Conservation (phyloP, 371 early-diverging fungal species). For the Mucor racemosus region DNA sequence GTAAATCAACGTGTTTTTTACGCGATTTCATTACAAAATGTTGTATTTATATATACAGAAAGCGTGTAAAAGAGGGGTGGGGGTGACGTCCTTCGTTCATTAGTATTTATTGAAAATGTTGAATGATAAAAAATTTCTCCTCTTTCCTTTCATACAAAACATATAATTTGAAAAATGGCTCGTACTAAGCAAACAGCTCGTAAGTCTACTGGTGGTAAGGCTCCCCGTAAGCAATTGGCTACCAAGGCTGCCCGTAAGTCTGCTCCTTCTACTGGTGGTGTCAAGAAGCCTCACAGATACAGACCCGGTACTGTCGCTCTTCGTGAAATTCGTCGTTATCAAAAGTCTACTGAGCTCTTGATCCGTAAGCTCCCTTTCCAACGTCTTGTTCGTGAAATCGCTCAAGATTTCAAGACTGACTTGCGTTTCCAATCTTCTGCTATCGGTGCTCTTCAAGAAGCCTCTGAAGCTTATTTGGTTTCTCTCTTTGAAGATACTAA, state of each 20-base stretch:
- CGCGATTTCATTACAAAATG: conserved; percentile 2
- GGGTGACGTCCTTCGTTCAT: not conserved
- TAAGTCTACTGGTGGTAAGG: conserved; percentile 86
- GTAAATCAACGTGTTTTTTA: not conserved
- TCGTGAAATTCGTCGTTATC: conserved; percentile 97
- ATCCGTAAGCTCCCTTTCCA: conserved; percentile 92
- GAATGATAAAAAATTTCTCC: conserved; percentile 2
- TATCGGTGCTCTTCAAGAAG: conserved; percentile 95
- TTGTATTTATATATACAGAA: not conserved
- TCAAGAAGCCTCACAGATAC: conserved; percentile 86
- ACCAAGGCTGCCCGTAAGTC: conserved; percentile 90
- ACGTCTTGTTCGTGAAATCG: conserved; percentile 94
- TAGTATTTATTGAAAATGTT: conserved; percentile 1
- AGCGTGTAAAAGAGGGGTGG: no score
- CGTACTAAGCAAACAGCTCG: conserved; percentile 89
- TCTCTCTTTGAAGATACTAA: conserved; percentile 92
- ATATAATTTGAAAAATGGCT: conserved; percentile 58
- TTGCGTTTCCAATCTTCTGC: conserved; percentile 97
- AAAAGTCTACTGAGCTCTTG: conserved; percentile 56
- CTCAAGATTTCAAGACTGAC: conserved; percentile 96
- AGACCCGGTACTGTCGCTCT: conserved; percentile 90
- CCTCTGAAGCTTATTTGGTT: conserved; percentile 90
- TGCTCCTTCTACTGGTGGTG: conserved; percentile 71
- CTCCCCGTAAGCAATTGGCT: conserved; percentile 86
- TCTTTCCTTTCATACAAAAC: conserved; percentile 7